Percentiles rank a stretch among this genome's conserved stretches.
These are phyloP conservation scores for Termitomyces sp. DNA, from an alignment of 768 basidiomycete genomes.

Conservation along the genomic window DNA sequence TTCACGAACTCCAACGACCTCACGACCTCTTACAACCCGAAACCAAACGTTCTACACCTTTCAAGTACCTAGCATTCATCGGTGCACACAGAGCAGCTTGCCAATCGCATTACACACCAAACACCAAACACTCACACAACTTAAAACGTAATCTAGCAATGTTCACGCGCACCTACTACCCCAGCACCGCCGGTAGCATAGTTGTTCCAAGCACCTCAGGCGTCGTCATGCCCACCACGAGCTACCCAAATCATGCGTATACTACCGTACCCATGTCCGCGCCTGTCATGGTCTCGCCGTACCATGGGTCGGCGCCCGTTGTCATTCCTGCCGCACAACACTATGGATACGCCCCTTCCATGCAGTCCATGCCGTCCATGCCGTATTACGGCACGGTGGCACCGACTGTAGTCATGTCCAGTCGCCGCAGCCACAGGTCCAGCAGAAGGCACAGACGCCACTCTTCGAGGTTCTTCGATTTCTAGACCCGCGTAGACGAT, in stretches of 20 bases:
- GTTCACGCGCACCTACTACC: slow-evolving; percentile 15
- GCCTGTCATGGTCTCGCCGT: slow-evolving; percentile 8
- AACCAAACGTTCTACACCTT: not conserved
- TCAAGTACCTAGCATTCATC: not conserved
- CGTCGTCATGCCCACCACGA: slow-evolving; percentile 3
- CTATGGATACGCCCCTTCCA: slow-evolving; percentile 6
- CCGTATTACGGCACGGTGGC: slow-evolving; percentile 8
- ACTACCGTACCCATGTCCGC: slow-evolving; percentile 9
- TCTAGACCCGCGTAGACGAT: not conserved
- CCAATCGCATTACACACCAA: not conserved
- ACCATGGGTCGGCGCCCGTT: slow-evolving; percentile 8
- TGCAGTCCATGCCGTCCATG: slow-evolving; percentile 2
- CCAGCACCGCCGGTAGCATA: slow-evolving; percentile 14
- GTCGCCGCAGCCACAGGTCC: not conserved
- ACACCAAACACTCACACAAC: not conserved
- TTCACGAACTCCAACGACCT: slow-evolving; percentile 14
- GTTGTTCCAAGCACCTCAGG: slow-evolving; percentile 10
- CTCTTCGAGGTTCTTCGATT: slow-evolving; percentile 11
- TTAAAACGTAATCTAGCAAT: slow-evolving; percentile 2
- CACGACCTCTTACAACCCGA: slow-evolving; percentile 13
- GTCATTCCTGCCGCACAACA: slow-evolving; percentile 7
- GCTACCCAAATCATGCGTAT: slow-evolving; percentile 3
- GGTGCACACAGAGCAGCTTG: not conserved
- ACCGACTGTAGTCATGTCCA: slow-evolving; percentile 12
- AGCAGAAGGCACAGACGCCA: slow-evolving; percentile 10